These are phyloP conservation scores for Meyerozyma guilliermondii DNA, from an alignment of 1,139 yeast genomes.

Conservation along the genomic window DNA sequence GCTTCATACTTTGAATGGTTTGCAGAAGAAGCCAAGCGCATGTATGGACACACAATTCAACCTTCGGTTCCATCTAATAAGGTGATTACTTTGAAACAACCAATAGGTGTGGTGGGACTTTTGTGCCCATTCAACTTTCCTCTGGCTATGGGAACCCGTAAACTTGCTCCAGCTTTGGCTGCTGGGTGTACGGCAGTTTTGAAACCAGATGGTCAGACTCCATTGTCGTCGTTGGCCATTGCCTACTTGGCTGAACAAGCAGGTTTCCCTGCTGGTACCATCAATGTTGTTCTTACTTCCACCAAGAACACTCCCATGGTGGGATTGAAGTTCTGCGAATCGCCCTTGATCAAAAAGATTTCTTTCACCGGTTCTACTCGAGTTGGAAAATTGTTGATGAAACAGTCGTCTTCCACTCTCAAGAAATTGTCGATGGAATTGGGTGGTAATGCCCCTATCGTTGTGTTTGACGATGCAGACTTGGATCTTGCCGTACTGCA, in stretches of 20 bases:
- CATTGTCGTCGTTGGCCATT: constrained; percentile 39
- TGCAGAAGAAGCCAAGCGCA: constrained; percentile 78
- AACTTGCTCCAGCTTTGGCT: constrained; percentile 46
- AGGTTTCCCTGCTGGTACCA: constrained; percentile 41
- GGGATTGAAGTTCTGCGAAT: constrained; percentile 48
- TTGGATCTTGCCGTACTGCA: constrained; percentile 69
- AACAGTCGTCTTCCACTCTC: constrained; percentile 68
- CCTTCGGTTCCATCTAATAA: constrained; percentile 55
- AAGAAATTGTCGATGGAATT: constrained; percentile 83
- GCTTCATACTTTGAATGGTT: constrained; percentile 86
- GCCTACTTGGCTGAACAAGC: constrained; percentile 41
- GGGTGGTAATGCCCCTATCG: constrained; percentile 93
- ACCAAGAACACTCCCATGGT: constrained; percentile 41
- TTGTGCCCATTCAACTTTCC: constrained; percentile 48
- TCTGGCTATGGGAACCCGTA: constrained; percentile 44
- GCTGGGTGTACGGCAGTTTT: constrained; percentile 44
- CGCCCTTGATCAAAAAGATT: constrained; percentile 63
- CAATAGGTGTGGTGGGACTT: constrained; percentile 46
- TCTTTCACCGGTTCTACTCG: constrained; percentile 89
- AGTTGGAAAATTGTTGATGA: constrained; percentile 77
- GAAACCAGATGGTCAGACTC: constrained; percentile 44
- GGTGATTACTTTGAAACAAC: constrained; percentile 60
- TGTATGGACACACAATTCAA: constrained; percentile 68
- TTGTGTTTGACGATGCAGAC: constrained; percentile 81
- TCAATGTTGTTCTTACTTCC: constrained; percentile 47